Base-by-base conservation (phyloP, 495 filamentous ascomycete genomes). In the Aspergillus conjunctus region DNA sequence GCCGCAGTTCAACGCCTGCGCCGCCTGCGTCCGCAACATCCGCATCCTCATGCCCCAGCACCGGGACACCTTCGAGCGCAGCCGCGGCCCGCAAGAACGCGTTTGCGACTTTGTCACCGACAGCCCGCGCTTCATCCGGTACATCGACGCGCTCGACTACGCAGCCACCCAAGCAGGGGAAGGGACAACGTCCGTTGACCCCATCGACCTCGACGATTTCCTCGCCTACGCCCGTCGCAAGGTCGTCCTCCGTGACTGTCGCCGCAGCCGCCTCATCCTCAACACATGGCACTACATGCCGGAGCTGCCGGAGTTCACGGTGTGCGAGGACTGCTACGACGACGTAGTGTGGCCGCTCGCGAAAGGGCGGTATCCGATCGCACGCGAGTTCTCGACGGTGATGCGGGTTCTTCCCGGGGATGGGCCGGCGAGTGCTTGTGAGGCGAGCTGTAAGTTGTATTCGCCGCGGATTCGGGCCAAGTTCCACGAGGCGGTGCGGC, bases 241-340 rank as follows among this genome's bases (percentile, higher is more conserved):
- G 56, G 72, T 78, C 6, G 71, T 68, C 15, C 68, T 83, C 17
- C 77, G 70, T 1, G 82, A 87, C 63, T 91, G 88, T 64, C 69
- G 71, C 7, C 75, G 79, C 14, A 84, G 87, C 67, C 75, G 69
- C 11, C 77, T 79, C 7, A 65, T 82, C 14, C 61, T 74, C 33
- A 70, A 73, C 50, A 73, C 72, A 1, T 90, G 87, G 87, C 82
- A 89, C 69, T 83, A 82, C 63, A 87, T 88, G 55, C 81, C 86
- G 1, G 65, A 75, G 12, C 70, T 89, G 1, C 86, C 85, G 20
- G 84, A 88, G 49, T 79, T 91, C 61, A 87, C 85, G 6, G 81
- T 88, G 50, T 91, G 88, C 73, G 82, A 87, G 62, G 85, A 88
- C 68, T 91, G 90, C 73, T 93, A 87, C 70, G 81, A 85, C 11